phyloP scores from a whole-genome alignment of 257 asterid genomes.

The Gardenia jasminoides region DNA sequence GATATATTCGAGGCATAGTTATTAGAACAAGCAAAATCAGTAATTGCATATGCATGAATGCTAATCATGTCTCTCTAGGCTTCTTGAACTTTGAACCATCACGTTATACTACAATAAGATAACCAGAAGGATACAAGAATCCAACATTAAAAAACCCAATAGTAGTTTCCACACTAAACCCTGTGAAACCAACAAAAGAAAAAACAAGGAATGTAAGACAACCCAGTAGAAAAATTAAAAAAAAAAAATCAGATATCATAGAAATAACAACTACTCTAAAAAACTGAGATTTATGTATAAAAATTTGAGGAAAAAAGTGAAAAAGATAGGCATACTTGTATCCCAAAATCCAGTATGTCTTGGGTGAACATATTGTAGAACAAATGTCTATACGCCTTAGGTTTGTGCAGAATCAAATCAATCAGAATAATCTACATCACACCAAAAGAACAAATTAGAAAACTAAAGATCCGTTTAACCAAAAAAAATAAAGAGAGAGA shows the following conservation, averaged over 20 bases:
- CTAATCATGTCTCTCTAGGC: background rate
- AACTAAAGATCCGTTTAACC: background rate
- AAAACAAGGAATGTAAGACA: background rate
- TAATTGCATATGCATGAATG: too few relatives aligned
- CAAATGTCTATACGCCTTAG: constrained; percentile 76
- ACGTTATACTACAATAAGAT: background rate
- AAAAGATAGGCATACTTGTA: constrained; percentile 17
- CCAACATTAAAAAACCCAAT: constrained; percentile 48
- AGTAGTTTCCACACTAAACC: constrained; percentile 47
- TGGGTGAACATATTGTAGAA: constrained; percentile 60
- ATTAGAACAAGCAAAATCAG: too few relatives aligned
- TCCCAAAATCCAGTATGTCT: constrained; percentile 48
- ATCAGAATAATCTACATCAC: constrained; percentile 60
- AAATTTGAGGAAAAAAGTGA: background rate
- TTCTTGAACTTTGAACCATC: background rate
- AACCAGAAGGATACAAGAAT: constrained; percentile 70
- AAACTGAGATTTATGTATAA: background rate
- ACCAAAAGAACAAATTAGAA: background rate
- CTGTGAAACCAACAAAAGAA: constrained; percentile 22
- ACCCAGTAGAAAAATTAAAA: background rate
- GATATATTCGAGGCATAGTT: background rate
- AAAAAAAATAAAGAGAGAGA: background rate
- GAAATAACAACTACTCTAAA: background rate
- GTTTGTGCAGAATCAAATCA: constrained; percentile 90
- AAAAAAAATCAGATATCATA: background rate